These are phyloP conservation scores for Allomyces arbusculus DNA, from an alignment of 192 early-diverging fungal genomes.

Conservation along the genomic window DNA sequence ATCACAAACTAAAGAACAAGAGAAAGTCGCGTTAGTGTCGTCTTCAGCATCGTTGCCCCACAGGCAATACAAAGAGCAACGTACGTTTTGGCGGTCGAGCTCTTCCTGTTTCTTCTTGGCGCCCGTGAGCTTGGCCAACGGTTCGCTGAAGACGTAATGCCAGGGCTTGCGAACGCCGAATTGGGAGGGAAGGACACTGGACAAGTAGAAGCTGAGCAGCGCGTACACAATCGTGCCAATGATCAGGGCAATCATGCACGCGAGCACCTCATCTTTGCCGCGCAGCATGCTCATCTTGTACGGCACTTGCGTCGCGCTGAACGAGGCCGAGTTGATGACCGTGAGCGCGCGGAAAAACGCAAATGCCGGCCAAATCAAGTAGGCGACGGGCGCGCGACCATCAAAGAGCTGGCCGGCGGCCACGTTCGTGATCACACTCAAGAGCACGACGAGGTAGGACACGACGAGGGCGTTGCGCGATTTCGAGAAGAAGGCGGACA, in stretches of 20 bases:
- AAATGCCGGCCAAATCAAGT: slow-evolving; percentile 52
- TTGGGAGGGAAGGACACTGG: slow-evolving; percentile 33
- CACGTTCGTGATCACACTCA: slow-evolving; percentile 39
- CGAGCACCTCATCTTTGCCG: slow-evolving; percentile 28
- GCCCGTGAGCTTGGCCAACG: slow-evolving; percentile 12
- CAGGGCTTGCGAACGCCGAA: slow-evolving; percentile 41
- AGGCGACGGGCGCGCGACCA: slow-evolving; percentile 13
- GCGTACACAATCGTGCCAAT: slow-evolving; percentile 25
- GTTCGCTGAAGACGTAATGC: slow-evolving; percentile 28
- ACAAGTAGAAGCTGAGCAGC: slow-evolving; percentile 18
- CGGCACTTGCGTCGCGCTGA: slow-evolving; percentile 14
- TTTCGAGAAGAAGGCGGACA: slow-evolving; percentile 36
- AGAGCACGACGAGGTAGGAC: slow-evolving; percentile 40
- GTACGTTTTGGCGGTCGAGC: not conserved
- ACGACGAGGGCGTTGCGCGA: slow-evolving; percentile 34
- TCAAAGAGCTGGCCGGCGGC: slow-evolving; percentile 22
- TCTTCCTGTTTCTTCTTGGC: slow-evolving; percentile 5
- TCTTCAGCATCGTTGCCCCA: too few species aligned
- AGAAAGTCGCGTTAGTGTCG: too few species aligned
- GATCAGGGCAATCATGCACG: slow-evolving; percentile 31
- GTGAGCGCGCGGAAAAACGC: slow-evolving; percentile 39
- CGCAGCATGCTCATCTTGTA: slow-evolving; percentile 30
- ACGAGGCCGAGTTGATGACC: slow-evolving; percentile 28
- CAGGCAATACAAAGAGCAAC: not conserved
- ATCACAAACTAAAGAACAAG: not conserved